phyloP scores from a whole-genome alignment of 2,329 filamentous ascomycete genomes.

The Trichoderma asperellum region DNA sequence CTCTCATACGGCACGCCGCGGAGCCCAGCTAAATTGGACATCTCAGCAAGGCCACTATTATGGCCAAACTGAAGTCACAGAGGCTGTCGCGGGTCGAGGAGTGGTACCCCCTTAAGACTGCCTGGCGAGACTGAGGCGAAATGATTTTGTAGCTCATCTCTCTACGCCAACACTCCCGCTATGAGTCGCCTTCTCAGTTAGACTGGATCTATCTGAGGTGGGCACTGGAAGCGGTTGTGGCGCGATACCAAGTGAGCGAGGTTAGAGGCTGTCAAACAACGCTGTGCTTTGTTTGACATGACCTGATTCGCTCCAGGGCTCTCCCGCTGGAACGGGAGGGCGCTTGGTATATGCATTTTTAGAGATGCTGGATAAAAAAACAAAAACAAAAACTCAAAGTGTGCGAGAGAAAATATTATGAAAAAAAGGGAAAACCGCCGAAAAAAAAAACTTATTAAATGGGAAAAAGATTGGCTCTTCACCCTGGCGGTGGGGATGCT shows the following conservation, averaged over 20 bases:
- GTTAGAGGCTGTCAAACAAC: constrained; percentile 16
- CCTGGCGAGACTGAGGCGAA: constrained; percentile 13
- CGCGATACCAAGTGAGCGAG: constrained; percentile 31
- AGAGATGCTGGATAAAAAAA: constrained; percentile 43
- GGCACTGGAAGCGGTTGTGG: constrained; percentile 28
- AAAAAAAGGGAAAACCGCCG: constrained; percentile 9
- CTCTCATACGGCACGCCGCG: constrained; percentile 8
- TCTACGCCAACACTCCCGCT: constrained; percentile 31
- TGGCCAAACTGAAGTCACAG: background rate
- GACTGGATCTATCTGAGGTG: constrained; percentile 26
- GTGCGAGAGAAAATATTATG: constrained; percentile 32
- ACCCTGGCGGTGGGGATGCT: constrained; percentile 40
- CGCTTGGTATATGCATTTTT: constrained; percentile 29
- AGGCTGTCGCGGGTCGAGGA: constrained; percentile 1
- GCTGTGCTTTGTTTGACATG: constrained; percentile 34
- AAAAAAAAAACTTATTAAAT: constrained; percentile 9
- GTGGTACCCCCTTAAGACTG: constrained; percentile 3
- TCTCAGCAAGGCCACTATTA: background rate
- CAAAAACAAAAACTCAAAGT: constrained; percentile 27
- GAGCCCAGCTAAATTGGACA: background rate
- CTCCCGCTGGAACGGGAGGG: constrained; percentile 31
- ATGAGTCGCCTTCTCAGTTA: background rate
- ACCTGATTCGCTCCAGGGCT: constrained; percentile 31
- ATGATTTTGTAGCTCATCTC: constrained; percentile 34
- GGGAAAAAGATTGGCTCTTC: constrained; percentile 31